Evolutionary conservation across 306 rosid genomes (phyloP).

Genomic region (Ormosia semicastrata): DNA sequence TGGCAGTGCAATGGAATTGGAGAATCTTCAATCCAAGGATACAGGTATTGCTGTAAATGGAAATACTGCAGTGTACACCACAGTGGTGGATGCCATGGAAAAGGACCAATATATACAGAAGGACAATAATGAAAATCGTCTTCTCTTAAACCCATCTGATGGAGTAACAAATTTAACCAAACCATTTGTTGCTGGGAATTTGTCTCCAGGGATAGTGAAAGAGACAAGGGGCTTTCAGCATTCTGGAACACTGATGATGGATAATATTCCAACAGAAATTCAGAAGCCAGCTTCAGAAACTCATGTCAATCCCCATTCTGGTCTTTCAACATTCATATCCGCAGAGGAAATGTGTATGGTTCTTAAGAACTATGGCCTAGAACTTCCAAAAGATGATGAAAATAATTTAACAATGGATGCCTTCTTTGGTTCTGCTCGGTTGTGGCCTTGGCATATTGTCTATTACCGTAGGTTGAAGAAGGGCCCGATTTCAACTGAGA

Average conservation of each 20-base stretch:
- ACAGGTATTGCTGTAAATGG: conserved; percentile 27
- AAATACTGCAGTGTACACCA: conserved; percentile 19
- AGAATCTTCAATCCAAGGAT: conserved; percentile 26
- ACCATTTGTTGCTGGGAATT: conserved; percentile 30
- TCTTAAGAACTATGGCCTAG: conserved; percentile 55
- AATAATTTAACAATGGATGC: conserved; percentile 33
- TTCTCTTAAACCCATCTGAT: conserved; percentile 5
- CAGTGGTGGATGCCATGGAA: conserved; percentile 22
- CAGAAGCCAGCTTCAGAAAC: conserved; percentile 36
- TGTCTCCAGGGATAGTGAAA: conserved; percentile 23
- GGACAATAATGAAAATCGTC: conserved; percentile 25
- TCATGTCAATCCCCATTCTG: conserved; percentile 17
- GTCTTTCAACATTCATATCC: conserved; percentile 38
- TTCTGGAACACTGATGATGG: conserved; percentile 24
- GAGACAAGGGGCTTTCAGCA: conserved; percentile 16
- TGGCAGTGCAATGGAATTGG: conserved; percentile 14
- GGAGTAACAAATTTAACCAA: conserved; percentile 25
- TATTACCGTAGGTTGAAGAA: conserved; percentile 69
- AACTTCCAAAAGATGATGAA: conserved; percentile 46
- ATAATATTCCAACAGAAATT: conserved; percentile 22
- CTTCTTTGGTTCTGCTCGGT: conserved; percentile 59
- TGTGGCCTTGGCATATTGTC: conserved; percentile 76
- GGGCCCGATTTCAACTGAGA: conserved; percentile 62
- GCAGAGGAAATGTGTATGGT: conserved; percentile 54
- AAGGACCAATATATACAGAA: conserved; percentile 28